Base-by-base conservation (phyloP, 345 rosid genomes). In the Hibiscus tridactylites region DNA sequence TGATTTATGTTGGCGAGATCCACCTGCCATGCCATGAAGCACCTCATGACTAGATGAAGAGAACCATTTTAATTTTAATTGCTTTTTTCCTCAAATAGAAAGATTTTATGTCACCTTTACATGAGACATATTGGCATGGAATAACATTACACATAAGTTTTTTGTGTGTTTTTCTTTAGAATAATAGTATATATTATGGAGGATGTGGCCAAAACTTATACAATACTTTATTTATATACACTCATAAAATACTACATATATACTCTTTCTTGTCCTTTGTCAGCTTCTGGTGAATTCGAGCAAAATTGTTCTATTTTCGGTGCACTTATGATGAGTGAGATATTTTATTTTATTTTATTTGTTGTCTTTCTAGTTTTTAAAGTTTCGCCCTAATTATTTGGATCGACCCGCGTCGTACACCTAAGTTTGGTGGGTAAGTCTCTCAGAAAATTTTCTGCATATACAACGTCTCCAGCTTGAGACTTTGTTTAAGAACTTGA, bases 71-170 rank as follows among this genome's bases (percentile, higher is more conserved):
- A 24, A 46, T 21, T 24, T 59, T 67, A 26, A 6, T 58, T 71
- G 10, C 2, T 71, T 42, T 26, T 53, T 17, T n/a, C 9, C 28
- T 28, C 65, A 26, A 21, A 57, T 19, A 12, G 33, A 21, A 44
- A 71, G 74, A 71, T 59, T 71, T 58, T 17, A 26, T 71, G 74
- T 44, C 42, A 39, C 74, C 74, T 17, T 42, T 26, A 6, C 35
- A 42, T 24, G 74, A 39, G 65, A 57, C 74, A 71, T 6, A 15
- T 12, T 39, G 61, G 65, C 13, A 71, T 71, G 65, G 31, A 57
- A 39, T 71, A 39, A 42, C 44, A 42, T 16, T 56, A 58, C 52
- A 37, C 1, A 54, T 35, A 35, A 35, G 37, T 35, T 35, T 35
- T 5, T 35, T 52, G n/a, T 68, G 31, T 42, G 12, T 16, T 1